Evolutionary conservation across 169 alveolate genomes (phyloP), one percentile per base, ranked within the genome.

Genomic region (Plasmodium falciparum): DNA sequence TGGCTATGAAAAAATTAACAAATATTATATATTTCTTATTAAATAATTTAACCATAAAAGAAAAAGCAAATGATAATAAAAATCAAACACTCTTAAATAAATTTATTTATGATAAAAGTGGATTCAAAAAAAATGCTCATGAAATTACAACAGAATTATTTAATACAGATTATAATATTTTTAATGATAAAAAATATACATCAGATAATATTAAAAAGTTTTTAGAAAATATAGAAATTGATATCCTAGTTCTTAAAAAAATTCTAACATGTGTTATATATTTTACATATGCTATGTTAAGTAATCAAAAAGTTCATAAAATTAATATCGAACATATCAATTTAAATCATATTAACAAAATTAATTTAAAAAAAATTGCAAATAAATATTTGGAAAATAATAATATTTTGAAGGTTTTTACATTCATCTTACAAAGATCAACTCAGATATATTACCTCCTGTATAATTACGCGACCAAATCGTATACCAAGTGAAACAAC

Each of bases 221-320:
- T 15, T 67, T 80, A 5, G 83, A 80, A 69, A 80, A 80, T 12
- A 80, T 70, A 1, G 90, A 80, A 80, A 80, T 80, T 3, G 90
- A 80, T 49, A 80, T 80, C 6, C 65, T 54, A 29, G 90, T 80
- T 8, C 58, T 80, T 39, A 80, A 80, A 54, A 80, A 80, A 61
- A 69, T 80, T 11, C 63, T 80, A 22, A 80, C 90, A 13, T 80
- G 90, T 20, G 74, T 69, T 12, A 80, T 80, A 8, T 80, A 80
- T 49, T 80, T 80, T 72, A 80, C 90, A 22, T 80, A 69, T 62
- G 90, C 90, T 26, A 80, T 80, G 85, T 24, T 80, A 6, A 80
- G 39, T 49, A 80, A 80, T 39, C 90, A 80, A 26, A 80, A 66
- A 15, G 90, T 80, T 3, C 69, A 58, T 26, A 70, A 80, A 52